phyloP scores from a whole-genome alignment of 257 asterid species.

The Leptodermis oblonga region DNA sequence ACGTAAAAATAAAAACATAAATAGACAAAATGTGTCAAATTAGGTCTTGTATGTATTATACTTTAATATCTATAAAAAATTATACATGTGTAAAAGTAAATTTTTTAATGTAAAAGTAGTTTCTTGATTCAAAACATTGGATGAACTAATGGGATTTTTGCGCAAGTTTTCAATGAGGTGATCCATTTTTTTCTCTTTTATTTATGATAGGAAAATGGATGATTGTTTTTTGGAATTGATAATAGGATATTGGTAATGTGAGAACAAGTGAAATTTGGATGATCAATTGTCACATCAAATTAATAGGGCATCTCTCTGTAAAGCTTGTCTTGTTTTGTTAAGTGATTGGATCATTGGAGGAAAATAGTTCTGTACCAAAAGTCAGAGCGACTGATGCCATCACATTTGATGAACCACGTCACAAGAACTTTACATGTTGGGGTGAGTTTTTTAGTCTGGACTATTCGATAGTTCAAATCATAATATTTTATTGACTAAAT shows the following conservation, averaged over 20 bases:
- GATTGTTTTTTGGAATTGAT: background rate
- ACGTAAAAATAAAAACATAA: no score
- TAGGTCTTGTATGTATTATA: no score
- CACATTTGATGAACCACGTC: background rate
- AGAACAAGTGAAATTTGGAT: background rate
- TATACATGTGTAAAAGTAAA: no score
- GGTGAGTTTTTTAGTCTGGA: no score
- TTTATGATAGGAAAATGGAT: background rate
- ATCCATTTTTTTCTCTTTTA: no score
- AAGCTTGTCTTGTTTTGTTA: conserved; percentile 11
- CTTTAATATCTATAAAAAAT: no score
- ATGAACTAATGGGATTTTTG: no score
- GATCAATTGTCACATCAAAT: conserved; percentile 10
- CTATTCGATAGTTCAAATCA: no score
- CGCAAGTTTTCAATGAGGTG: no score
- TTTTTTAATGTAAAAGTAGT: background rate
- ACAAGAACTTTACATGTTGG: no score
- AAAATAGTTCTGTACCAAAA: background rate
- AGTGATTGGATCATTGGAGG: conserved; percentile 3
- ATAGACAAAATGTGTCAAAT: no score
- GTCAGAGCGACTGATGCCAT: background rate
- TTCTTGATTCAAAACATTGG: background rate
- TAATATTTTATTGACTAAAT: no score
- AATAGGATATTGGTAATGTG: background rate
- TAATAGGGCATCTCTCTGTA: background rate